Conservation (phyloP, 2,329 filamentous ascomycete species). For the Fusarium graminum region DNA sequence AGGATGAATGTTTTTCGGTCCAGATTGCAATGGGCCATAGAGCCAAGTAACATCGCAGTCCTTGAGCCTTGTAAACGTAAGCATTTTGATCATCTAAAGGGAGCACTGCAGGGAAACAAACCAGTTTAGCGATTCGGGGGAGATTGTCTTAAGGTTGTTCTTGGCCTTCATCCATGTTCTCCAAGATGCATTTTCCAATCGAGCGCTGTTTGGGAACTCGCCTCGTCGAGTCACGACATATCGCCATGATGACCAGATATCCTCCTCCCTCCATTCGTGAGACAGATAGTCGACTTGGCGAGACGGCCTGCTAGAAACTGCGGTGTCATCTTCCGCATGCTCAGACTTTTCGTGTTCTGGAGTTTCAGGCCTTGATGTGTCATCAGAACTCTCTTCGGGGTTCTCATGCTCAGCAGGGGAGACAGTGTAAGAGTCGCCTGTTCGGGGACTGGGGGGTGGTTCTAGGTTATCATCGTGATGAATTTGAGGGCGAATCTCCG, state of each 20-base stretch:
- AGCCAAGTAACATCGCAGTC: conserved; percentile 98
- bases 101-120: conserved; percentile 55
- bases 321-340: conserved; percentile 83
- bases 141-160: conserved; percentile 86
- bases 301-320: conserved; percentile 79
- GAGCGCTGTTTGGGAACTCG: conserved; percentile 82
- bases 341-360: conserved; percentile 63
- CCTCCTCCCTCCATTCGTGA: conserved; percentile 92
- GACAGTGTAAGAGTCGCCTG: conserved; percentile 63
- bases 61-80: conserved; percentile 78
- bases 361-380: conserved; percentile 69
- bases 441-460: conserved; percentile 64
- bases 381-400: conserved; percentile 55
- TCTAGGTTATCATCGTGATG: conserved; percentile 59
- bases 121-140: conserved; percentile 95
- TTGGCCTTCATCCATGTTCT: conserved; percentile 96
- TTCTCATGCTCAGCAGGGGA: conserved; percentile 67
- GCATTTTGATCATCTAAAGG: conserved; percentile 27
- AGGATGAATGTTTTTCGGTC: conserved; percentile 67
- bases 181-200: conserved; percentile 97
- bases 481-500: conserved; percentile 43
- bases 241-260: conserved; percentile 98
- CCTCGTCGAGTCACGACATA: conserved; percentile 86
- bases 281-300: conserved; percentile 96
- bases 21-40: conserved; percentile 90